A percentile compares a stretch with the other conserved stretches of the same genome.
Evolutionary conservation across 2,329 filamentous ascomycete species (phyloP).

Genomic region (Microdochium bolleyi): DNA sequence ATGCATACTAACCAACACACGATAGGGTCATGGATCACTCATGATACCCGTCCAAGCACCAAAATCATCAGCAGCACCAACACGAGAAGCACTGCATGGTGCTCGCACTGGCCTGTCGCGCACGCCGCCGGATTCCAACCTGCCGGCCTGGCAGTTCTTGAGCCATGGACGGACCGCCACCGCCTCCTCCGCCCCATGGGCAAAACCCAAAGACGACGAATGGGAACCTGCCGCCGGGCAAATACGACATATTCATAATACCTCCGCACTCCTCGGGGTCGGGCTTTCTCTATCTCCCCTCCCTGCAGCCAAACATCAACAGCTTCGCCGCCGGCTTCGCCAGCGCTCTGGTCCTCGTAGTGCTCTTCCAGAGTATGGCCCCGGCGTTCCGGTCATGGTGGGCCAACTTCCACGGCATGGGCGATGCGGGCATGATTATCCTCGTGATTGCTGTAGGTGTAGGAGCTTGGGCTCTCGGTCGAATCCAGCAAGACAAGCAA

Average conservation of each 20-base stretch:
- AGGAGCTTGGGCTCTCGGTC: slow-evolving; percentile 69
- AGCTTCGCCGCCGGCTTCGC: slow-evolving; percentile 86
- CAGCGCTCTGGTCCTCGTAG: slow-evolving; percentile 63
- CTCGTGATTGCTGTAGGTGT: slow-evolving; percentile 67
- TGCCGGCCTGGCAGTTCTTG: slow-evolving; percentile 10
- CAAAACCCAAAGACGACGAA: slow-evolving; percentile 62
- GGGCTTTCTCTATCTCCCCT: slow-evolving; percentile 92
- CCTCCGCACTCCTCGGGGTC: slow-evolving; percentile 83
- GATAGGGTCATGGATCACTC: neutral
- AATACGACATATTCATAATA: slow-evolving; percentile 97
- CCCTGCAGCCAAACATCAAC: slow-evolving; percentile 75
- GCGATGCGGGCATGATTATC: slow-evolving; percentile 64
- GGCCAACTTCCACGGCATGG: slow-evolving; percentile 59
- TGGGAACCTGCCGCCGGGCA: slow-evolving; percentile 65
- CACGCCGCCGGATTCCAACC: neutral
- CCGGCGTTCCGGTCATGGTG: slow-evolving; percentile 72
- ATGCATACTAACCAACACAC: neutral
- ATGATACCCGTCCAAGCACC: neutral
- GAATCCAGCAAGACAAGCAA: slow-evolving; percentile 47
- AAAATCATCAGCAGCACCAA: neutral
- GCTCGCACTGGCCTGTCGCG: slow-evolving; percentile 3
- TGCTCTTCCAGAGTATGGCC: slow-evolving; percentile 64
- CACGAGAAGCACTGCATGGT: neutral
- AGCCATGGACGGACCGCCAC: slow-evolving; percentile 58
- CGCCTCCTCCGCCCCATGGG: slow-evolving; percentile 82